Percentiles rank a stretch among this genome's conserved stretches.
These are phyloP conservation scores for Geotrichum siamense DNA, from an alignment of 1,139 yeast genomes.

Conservation along the genomic window DNA sequence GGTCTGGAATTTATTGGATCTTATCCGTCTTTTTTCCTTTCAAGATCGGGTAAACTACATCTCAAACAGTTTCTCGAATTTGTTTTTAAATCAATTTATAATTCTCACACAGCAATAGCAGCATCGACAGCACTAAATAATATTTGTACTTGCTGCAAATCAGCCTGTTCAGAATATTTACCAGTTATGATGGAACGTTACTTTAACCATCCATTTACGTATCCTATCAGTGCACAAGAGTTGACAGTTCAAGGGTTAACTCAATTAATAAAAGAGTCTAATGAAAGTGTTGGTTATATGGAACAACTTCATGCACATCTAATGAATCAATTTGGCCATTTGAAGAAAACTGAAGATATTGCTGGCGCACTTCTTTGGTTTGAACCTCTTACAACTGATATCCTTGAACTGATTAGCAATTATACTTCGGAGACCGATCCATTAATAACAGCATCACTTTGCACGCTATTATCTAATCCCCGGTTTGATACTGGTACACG, in stretches of 20 bases:
- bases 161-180: neutral
- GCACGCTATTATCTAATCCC: neutral
- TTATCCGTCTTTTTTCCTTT: slow-evolving; percentile 30
- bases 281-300: neutral
- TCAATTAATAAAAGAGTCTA: neutral
- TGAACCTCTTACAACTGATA: neutral
- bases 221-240: neutral
- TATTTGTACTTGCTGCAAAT: neutral
- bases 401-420: neutral
- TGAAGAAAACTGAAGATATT: neutral
- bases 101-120: neutral
- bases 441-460: neutral
- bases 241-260: neutral
- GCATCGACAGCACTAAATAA: neutral
- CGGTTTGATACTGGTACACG: neutral
- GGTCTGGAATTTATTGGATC: slow-evolving; percentile 34
- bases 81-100: neutral
- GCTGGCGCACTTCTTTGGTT: neutral
- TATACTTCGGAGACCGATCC: neutral
- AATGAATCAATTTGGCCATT: neutral
- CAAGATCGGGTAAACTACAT: neutral
- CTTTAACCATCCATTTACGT: neutral
- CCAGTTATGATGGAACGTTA: neutral
- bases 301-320: neutral
- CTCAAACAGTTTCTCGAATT: neutral